Evolutionary conservation across 345 rosid genomes (phyloP), one percentile per base, ranked within the genome.

Genomic region (Hirschfeldia incana): DNA sequence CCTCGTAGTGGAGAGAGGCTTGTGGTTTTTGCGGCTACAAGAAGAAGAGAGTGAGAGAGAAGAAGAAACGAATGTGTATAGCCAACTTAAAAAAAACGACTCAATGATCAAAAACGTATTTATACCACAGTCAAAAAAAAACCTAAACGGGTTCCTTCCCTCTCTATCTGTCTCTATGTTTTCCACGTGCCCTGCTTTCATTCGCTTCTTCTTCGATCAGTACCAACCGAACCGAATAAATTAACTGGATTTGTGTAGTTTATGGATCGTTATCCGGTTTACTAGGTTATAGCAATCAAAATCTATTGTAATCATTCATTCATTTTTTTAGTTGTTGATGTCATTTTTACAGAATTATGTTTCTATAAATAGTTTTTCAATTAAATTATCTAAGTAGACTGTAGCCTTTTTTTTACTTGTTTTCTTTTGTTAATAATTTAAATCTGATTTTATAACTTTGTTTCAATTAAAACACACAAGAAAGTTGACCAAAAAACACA

Each of bases 21-120:
- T 60, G 39, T 6, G 10, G 64, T 11, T 21, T 62, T 77, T 68
- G 83, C 69, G 81, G 65, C 72, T 49, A 49, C 17, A 78, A 59
- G 73, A 77, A 81, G 85, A 32, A 21, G 21, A 21, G 21, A 21
- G 21, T 21, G 61, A 28, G 37, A 63, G 67, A 69, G 71, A 29
- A 62, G 76, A 42, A 49, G 32, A 49, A 49, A 13, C 17, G 83
- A 64, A 85, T 86, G 88, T 88, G 89, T 74, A 73, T 77, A 65
- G 75, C 66, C 65, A 53, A 79, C 73, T 72, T 66, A 57, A 55
- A 53, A 72, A 27, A 72, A 78, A 78, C 69, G 74, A 0, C 51
- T 61, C 9, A 67, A 26, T 67, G 82, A 79, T 73, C 78, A 34
- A 49, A 46, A 34, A 67, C 4, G 13, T 73, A 42, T 79, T 67